A percentile compares a stretch with the other conserved stretches of the same genome.
phyloP scores from a whole-genome alignment of 495 filamentous ascomycete genomes.

The Tuber borchii region DNA sequence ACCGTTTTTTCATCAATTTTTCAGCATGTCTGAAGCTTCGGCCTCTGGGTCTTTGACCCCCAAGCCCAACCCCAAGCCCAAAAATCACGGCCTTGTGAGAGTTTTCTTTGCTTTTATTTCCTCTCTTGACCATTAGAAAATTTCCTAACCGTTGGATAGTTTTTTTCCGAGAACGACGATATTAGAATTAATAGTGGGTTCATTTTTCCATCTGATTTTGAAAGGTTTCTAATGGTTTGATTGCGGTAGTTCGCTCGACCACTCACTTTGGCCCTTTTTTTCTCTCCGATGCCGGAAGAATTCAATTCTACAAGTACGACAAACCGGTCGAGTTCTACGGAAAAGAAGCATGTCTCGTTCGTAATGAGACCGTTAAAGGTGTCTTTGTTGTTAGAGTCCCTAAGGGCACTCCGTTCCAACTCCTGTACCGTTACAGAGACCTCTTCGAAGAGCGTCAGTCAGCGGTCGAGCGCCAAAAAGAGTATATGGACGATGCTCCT shows the following conservation, averaged over 20 bases:
- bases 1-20: not conserved
- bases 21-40: not conserved
- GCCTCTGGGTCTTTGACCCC: not conserved
- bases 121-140: not conserved
- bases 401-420: conserved; percentile 4
- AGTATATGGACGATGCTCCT: conserved; percentile 11
- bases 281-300: conserved; percentile 27
- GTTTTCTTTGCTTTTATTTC: not conserved
- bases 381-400: conserved; percentile 33
- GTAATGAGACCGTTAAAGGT: conserved; percentile 21
- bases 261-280: conserved; percentile 8
- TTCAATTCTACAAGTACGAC: conserved; percentile 32
- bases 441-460: conserved; percentile 14
- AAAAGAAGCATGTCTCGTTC: conserved; percentile 29
- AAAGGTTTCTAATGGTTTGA: not conserved
- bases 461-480: conserved; percentile 12
- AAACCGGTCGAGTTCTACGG: conserved; percentile 36
- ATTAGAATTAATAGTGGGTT: conserved; percentile 20
- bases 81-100: not conserved
- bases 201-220: not conserved
- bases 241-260: conserved; percentile 2
- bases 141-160: not conserved
- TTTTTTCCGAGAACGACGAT: not conserved
- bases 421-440: conserved; percentile 1
- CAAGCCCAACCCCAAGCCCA: not conserved